Evolutionary conservation across 805 yeast species (phyloP).

Genomic region (Kazachstania taianensis): DNA sequence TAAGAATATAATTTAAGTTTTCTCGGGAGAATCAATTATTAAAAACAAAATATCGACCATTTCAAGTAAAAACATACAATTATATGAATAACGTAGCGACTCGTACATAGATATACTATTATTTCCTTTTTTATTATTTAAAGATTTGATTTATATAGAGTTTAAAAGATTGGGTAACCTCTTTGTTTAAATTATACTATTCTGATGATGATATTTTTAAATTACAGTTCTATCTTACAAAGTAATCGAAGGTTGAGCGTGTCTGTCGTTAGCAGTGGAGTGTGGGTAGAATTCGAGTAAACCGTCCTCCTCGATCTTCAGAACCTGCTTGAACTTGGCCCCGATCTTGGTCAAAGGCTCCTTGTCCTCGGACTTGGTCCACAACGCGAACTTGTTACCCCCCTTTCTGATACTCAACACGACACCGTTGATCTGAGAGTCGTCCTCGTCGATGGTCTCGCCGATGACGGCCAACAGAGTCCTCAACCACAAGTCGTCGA

Average conservation of each 20-base stretch:
- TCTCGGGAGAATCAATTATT: too few species aligned
- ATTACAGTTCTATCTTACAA: constrained; percentile 16
- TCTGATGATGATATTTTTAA: too few species aligned
- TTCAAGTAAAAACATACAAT: too few species aligned
- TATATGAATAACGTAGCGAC: too few species aligned
- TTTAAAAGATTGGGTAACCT: too few species aligned
- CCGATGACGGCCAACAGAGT: constrained; percentile 86
- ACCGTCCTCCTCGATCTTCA: constrained; percentile 64
- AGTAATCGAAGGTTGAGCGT: constrained; percentile 27
- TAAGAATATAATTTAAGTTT: too few species aligned
- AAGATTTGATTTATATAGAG: too few species aligned
- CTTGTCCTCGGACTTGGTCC: constrained; percentile 76
- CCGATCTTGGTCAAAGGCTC: constrained; percentile 67
- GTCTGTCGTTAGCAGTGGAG: constrained; percentile 26
- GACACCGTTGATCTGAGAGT: constrained; percentile 85
- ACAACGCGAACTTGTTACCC: constrained; percentile 75
- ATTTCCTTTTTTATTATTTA: too few species aligned
- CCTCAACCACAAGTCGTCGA: constrained; percentile 89
- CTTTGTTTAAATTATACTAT: too few species aligned
- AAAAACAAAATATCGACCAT: too few species aligned
- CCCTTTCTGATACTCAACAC: constrained; percentile 81
- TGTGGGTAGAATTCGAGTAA: constrained; percentile 59
- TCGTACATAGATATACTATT: too few species aligned
- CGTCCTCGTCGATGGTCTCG: constrained; percentile 81
- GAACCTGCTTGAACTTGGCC: constrained; percentile 73